A percentile compares a stretch with the other conserved stretches of the same genome.
phyloP scores from a whole-genome alignment of 1,139 yeast species.

The Debaryomyces fabryi region DNA sequence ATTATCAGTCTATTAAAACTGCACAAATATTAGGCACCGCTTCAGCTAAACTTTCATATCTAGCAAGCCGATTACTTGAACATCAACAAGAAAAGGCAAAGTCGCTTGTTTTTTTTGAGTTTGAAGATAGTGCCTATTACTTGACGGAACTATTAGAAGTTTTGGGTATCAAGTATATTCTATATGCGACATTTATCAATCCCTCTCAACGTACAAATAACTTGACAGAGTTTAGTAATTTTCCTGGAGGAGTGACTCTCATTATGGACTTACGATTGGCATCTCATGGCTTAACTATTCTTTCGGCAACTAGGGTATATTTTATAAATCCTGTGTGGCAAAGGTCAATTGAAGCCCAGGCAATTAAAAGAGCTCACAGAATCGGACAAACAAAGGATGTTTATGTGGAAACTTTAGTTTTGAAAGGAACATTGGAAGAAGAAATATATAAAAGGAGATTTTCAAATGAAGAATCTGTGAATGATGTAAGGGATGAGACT shows the following conservation, averaged over 20 bases:
- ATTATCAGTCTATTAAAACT: slow-evolving; percentile 27
- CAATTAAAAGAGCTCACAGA: slow-evolving; percentile 73
- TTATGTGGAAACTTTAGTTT: slow-evolving; percentile 64
- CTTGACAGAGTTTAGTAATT: slow-evolving; percentile 51
- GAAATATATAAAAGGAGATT: slow-evolving; percentile 55
- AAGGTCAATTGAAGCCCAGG: slow-evolving; percentile 69
- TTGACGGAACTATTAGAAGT: slow-evolving; percentile 65
- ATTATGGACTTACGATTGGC: slow-evolving; percentile 72
- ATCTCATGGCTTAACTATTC: slow-evolving; percentile 69
- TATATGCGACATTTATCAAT: slow-evolving; percentile 64
- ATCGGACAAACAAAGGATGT: slow-evolving; percentile 58
- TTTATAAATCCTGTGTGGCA: slow-evolving; percentile 74
- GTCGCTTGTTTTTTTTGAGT: slow-evolving; percentile 68
- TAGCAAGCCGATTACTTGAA: slow-evolving; percentile 55
- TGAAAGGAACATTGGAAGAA: slow-evolving; percentile 66
- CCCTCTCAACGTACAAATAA: slow-evolving; percentile 55
- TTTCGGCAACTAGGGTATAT: slow-evolving; percentile 68
- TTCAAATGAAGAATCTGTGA: slow-evolving; percentile 17
- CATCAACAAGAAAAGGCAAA: slow-evolving; percentile 50
- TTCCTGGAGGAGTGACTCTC: slow-evolving; percentile 53
- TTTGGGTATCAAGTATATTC: slow-evolving; percentile 58
- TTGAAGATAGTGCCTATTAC: slow-evolving; percentile 71
- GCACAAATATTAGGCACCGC: slow-evolving; percentile 57
- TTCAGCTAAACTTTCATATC: slow-evolving; percentile 62
- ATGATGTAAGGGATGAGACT: slow-evolving; percentile 20